A percentile compares a stretch with the other conserved stretches of the same genome.
Evolutionary conservation across 495 filamentous ascomycete species (phyloP).

Genomic region (Talaromyces trachyspermus): DNA sequence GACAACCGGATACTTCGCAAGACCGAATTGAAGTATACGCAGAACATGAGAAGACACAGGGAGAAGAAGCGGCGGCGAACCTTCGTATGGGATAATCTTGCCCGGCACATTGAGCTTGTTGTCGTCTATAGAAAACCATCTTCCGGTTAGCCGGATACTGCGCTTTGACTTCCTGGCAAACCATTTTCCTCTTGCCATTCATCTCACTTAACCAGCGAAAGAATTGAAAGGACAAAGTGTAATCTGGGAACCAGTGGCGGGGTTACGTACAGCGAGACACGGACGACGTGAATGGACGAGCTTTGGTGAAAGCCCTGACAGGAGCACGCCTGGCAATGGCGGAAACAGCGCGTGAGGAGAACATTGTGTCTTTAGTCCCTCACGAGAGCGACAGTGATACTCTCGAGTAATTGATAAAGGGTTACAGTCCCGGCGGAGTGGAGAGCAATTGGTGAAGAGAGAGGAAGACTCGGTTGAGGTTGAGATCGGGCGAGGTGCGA

Average conservation of each 20-base stretch:
- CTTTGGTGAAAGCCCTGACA: slow-evolving; percentile 43
- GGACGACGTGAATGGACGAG: slow-evolving; percentile 42
- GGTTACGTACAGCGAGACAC: slow-evolving; percentile 41
- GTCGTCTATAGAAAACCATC: slow-evolving; percentile 2
- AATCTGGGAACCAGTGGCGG: slow-evolving; percentile 4
- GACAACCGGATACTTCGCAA: neutral
- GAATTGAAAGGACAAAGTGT: neutral
- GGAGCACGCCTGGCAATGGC: slow-evolving; percentile 64
- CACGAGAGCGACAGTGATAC: neutral
- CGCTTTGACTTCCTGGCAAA: neutral
- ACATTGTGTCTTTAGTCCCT: slow-evolving; percentile 51
- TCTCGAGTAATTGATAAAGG: neutral
- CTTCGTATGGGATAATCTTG: slow-evolving; percentile 41
- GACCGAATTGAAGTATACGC: neutral
- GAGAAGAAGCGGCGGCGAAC: slow-evolving; percentile 17
- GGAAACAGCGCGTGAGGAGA: slow-evolving; percentile 73
- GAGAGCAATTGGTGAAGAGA: slow-evolving; percentile 5
- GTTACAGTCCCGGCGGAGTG: neutral
- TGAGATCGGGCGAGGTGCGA: slow-evolving; percentile 1
- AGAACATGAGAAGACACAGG: neutral
- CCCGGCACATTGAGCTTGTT: slow-evolving; percentile 30
- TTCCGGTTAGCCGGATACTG: neutral
- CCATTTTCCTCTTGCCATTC: neutral
- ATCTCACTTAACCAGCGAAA: neutral
- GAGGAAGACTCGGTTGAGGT: neutral